Evolutionary conservation across 805 yeast genomes (phyloP).

Genomic region (Saturnispora zaruensis): DNA sequence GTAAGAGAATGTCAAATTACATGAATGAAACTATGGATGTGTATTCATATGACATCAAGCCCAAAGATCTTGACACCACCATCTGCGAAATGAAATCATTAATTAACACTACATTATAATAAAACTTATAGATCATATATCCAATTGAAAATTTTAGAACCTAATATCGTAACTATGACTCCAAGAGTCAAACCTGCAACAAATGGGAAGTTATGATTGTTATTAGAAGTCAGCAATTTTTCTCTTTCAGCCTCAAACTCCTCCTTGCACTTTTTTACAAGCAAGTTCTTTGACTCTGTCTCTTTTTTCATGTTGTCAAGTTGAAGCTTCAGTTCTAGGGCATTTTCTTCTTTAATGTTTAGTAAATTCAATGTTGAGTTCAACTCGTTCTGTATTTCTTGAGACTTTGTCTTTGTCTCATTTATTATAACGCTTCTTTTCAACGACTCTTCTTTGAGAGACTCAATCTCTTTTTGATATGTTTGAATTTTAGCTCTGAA

Average conservation of each 20-base stretch:
- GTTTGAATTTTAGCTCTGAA: neutral
- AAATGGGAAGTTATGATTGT: neutral
- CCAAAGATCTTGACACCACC: neutral
- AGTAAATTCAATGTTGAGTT: neutral
- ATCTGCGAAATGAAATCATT: neutral
- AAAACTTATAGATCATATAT: neutral
- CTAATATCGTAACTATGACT: neutral
- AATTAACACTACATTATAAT: neutral
- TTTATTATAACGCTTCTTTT: neutral
- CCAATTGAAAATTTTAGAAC: neutral
- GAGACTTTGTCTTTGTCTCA: neutral
- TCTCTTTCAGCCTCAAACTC: neutral
- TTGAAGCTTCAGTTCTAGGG: neutral
- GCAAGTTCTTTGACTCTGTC: neutral
- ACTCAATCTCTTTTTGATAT: neutral
- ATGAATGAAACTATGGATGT: conserved; percentile 1
- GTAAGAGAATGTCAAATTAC: neutral
- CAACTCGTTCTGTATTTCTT: neutral
- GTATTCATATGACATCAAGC: neutral
- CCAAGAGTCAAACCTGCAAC: neutral
- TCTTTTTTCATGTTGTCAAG: neutral
- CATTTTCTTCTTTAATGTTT: neutral
- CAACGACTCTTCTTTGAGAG: neutral
- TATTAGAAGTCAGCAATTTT: neutral
- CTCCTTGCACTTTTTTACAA: neutral